These are phyloP conservation scores for Talaromyces sp. DNA, from an alignment of 2,329 filamentous ascomycete species.

Conservation along the genomic window DNA sequence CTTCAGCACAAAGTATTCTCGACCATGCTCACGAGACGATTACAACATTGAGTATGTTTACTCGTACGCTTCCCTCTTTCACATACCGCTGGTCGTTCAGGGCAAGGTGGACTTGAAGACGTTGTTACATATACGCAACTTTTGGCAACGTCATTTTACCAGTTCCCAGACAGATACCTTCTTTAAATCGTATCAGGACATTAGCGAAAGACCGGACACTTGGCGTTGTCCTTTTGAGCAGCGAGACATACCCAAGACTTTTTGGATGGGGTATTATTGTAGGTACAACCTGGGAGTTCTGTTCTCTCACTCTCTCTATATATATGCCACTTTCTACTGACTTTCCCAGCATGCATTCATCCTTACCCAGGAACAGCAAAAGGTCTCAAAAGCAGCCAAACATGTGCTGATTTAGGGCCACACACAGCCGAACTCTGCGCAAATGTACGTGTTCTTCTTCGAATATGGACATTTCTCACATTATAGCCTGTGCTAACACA, in stretches of 20 bases:
- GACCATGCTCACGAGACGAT: conserved; percentile 22
- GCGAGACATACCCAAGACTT: conserved; percentile 9
- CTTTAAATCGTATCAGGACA: conserved; percentile 16
- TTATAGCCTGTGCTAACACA: not conserved
- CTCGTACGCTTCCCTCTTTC: conserved; percentile 9
- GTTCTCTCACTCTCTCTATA: not conserved
- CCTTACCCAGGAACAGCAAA: conserved; percentile 21
- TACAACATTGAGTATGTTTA: conserved; percentile 29
- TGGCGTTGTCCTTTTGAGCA: conserved; percentile 12
- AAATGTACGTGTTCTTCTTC: not conserved
- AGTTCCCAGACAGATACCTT: conserved; percentile 23
- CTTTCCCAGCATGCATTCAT: conserved; percentile 29
- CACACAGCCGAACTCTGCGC: not conserved
- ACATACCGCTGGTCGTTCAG: conserved; percentile 14
- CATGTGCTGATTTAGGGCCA: conserved; percentile 25
- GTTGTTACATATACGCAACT: conserved; percentile 36
- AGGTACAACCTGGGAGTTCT: conserved; percentile 13
- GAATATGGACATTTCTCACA: not conserved
- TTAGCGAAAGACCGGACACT: conserved; percentile 15
- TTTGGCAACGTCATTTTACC: conserved; percentile 37
- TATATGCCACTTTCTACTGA: not conserved
- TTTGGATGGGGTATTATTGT: conserved; percentile 34
- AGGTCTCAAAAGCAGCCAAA: conserved; percentile 26
- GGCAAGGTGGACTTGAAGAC: conserved; percentile 22
- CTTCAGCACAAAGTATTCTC: conserved; percentile 21